phyloP scores from a whole-genome alignment of 345 rosid species.

The Trapa incisa region DNA sequence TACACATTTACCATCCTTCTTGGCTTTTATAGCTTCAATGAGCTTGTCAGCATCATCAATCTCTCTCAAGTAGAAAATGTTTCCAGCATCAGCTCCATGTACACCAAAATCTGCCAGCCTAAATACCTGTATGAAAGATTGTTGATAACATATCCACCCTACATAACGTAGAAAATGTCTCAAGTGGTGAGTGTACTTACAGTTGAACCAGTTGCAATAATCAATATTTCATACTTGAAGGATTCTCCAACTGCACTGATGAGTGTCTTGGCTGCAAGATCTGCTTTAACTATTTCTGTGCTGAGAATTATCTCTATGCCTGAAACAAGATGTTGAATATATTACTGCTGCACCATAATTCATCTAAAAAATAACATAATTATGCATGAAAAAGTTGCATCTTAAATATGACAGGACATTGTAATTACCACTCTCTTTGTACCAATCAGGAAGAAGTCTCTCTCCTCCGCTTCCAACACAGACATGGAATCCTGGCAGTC shows the following conservation, averaged over 20 bases:
- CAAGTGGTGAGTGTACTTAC: slow-evolving; percentile 25
- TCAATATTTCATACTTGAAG: slow-evolving; percentile 57
- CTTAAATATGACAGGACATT: not conserved
- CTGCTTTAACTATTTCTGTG: slow-evolving; percentile 87
- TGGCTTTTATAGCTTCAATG: slow-evolving; percentile 64
- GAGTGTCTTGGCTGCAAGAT: slow-evolving; percentile 60
- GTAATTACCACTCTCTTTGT: slow-evolving; percentile 63
- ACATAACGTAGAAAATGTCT: not conserved
- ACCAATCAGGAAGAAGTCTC: slow-evolving; percentile 82
- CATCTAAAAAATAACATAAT: not conserved
- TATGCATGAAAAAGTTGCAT: not conserved
- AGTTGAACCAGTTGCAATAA: slow-evolving; percentile 87
- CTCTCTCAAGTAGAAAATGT: slow-evolving; percentile 81
- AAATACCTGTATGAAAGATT: slow-evolving; percentile 41
- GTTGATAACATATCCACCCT: not conserved
- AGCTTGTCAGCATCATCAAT: slow-evolving; percentile 78
- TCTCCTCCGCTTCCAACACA: slow-evolving; percentile 99
- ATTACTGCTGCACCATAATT: not conserved
- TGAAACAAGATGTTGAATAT: slow-evolving; percentile 20
- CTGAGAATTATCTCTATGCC: slow-evolving; percentile 83
- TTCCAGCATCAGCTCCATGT: slow-evolving; percentile 83
- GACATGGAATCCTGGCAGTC: slow-evolving; percentile 93
- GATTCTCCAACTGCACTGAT: slow-evolving; percentile 58
- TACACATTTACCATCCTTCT: slow-evolving; percentile 80
- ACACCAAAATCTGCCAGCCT: slow-evolving; percentile 85